These are phyloP conservation scores for Clonostachys solani DNA, from an alignment of 2,329 filamentous ascomycete genomes.

Conservation along the genomic window DNA sequence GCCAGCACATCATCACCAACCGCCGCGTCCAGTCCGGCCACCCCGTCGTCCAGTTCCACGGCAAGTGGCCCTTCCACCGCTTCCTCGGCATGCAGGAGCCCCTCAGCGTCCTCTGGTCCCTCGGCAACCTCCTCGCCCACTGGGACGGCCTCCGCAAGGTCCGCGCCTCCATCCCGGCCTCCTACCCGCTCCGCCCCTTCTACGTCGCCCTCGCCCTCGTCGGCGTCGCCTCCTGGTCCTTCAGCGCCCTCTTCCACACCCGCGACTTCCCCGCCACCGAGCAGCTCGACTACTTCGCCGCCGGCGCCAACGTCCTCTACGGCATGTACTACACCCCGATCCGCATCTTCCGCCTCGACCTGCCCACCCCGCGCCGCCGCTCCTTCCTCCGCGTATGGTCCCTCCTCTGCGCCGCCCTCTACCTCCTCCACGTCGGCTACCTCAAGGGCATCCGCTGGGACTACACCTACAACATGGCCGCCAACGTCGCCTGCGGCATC, in stretches of 20 bases:
- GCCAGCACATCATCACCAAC: constrained; percentile 87
- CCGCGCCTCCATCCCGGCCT: constrained; percentile 62
- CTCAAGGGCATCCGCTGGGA: constrained; percentile 85
- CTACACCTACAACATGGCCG: constrained; percentile 97
- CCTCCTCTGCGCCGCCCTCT: constrained; percentile 64
- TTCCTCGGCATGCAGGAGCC: constrained; percentile 93
- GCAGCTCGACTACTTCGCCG: constrained; percentile 93
- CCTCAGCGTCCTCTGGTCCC: constrained; percentile 86
- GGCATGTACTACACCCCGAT: constrained; percentile 83
- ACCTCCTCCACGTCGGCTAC: constrained; percentile 74
- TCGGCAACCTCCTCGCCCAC: constrained; percentile 88
- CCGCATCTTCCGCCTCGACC: constrained; percentile 78
- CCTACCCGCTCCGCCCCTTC: constrained; percentile 74
- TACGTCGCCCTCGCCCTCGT: constrained; percentile 78
- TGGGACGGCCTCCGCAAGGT: constrained; percentile 70
- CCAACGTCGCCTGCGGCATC: constrained; percentile 79
- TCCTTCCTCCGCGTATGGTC: constrained; percentile 72
- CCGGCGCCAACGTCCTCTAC: constrained; percentile 85
- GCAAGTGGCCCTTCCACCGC: constrained; percentile 96
- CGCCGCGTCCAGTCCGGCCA: constrained; percentile 61
- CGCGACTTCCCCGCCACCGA: constrained; percentile 83
- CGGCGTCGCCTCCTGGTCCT: constrained; percentile 79
- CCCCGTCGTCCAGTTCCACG: constrained; percentile 86
- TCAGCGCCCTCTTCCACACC: constrained; percentile 89
- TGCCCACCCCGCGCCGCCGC: constrained; percentile 31